Percentiles rank a stretch among this genome's conserved stretches.
phyloP scores from a whole-genome alignment of 176 grass and related monocot species.

The Raddia distichophylla region DNA sequence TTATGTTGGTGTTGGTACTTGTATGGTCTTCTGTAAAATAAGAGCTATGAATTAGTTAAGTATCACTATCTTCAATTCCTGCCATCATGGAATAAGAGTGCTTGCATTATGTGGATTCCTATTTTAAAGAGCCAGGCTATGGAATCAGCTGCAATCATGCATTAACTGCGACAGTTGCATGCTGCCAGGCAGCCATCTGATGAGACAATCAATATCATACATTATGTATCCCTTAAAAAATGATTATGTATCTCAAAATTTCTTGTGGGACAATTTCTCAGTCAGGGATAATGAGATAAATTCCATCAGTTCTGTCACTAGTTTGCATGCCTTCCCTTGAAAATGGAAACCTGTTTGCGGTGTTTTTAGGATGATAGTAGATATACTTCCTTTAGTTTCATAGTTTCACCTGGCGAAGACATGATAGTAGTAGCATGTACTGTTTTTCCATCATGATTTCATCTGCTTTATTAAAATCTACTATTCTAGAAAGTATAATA shows the following conservation, averaged over 20 bases:
- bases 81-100: neutral
- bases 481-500: constrained; percentile 8
- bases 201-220: neutral
- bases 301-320: neutral
- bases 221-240: constrained; percentile 4
- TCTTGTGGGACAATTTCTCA: neutral
- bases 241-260: neutral
- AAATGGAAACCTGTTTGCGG: neutral
- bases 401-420: constrained; percentile 16
- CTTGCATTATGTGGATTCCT: neutral
- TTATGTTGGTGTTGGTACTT: neutral
- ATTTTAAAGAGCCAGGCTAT: neutral
- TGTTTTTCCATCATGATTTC: constrained; percentile 1
- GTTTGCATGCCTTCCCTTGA: constrained; percentile 2
- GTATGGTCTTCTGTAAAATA: neutral
- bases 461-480: neutral
- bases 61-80: neutral
- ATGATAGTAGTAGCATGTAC: neutral
- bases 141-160: neutral
- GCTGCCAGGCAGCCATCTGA: neutral
- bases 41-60: neutral
- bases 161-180: constrained; percentile 4
- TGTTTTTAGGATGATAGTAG: neutral
- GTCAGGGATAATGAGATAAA: neutral
- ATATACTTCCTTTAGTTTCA: constrained; percentile 10